Conservation (phyloP, 2,329 filamentous ascomycete genomes). For the Ceratocystiopsis sp. region DNA sequence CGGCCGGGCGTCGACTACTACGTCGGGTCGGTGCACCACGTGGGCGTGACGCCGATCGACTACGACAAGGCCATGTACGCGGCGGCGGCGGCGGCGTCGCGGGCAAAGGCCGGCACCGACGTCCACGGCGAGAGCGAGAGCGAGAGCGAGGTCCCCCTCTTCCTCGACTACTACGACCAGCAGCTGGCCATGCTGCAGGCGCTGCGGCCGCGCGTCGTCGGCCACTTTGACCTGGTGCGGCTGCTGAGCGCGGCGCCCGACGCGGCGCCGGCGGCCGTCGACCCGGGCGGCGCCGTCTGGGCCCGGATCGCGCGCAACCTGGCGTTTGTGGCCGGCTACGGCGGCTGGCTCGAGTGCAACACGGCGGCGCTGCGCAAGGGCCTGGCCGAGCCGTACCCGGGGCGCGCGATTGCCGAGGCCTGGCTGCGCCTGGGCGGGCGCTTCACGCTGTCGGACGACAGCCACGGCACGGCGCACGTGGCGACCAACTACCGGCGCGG, state of each 20-base stretch:
- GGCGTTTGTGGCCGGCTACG: slow-evolving; percentile 49
- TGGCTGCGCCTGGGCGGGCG: slow-evolving; percentile 58
- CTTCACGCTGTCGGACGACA: slow-evolving; percentile 90
- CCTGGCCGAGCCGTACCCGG: slow-evolving; percentile 78
- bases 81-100: slow-evolving; percentile 5
- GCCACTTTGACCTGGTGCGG: slow-evolving; percentile 85
- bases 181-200: slow-evolving; percentile 66
- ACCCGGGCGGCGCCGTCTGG: slow-evolving; percentile 43
- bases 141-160: slow-evolving; percentile 48
- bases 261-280: slow-evolving; percentile 30
- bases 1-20: slow-evolving; percentile 54
- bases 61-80: slow-evolving; percentile 53
- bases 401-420: slow-evolving; percentile 57
- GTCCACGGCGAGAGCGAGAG: slow-evolving; percentile 15
- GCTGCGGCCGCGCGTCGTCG: slow-evolving; percentile 61
- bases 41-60: slow-evolving; percentile 75
- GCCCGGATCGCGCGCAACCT: slow-evolving; percentile 57
- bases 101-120: slow-evolving; percentile 5
- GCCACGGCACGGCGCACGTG: slow-evolving; percentile 74
- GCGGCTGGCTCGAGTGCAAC: slow-evolving; percentile 79
- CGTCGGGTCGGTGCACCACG: slow-evolving; percentile 84
- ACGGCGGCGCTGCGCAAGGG: slow-evolving; percentile 78
- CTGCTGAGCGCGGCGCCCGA: slow-evolving; percentile 57
- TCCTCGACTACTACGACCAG: slow-evolving; percentile 72
- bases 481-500: slow-evolving; percentile 66